Evolutionary conservation across 139 green algal genomes (phyloP).

Genomic region (Picochlorum sp.): DNA sequence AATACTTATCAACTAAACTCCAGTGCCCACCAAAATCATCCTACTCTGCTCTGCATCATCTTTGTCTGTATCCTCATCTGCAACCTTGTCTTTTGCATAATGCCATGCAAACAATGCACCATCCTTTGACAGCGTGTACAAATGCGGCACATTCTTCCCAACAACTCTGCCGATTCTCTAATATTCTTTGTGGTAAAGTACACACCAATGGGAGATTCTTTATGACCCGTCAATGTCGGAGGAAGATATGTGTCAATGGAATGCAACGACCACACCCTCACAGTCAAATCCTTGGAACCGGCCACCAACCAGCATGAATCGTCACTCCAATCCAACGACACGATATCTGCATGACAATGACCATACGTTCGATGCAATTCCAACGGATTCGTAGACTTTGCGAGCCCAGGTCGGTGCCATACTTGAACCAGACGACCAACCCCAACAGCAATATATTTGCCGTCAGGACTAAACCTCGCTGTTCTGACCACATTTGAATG

Average conservation of each 20-base stretch:
- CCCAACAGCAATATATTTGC: conserved; percentile 71
- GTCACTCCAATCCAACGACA: conserved; percentile 76
- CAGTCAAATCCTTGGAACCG: conserved; percentile 73
- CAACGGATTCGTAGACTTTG: conserved; percentile 83
- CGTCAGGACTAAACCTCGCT: conserved; percentile 83
- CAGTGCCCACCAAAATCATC: conserved; percentile 53
- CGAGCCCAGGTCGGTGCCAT: conserved; percentile 68
- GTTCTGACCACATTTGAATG: conserved; percentile 76
- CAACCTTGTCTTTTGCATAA: conserved; percentile 24
- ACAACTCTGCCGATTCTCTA: conserved; percentile 30
- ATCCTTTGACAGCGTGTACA: conserved; percentile 75
- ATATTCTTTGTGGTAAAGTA: conserved; percentile 56
- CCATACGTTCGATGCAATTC: conserved; percentile 82
- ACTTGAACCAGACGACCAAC: conserved; percentile 85
- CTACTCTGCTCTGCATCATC: conserved; percentile 5
- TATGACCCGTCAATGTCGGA: conserved; percentile 74
- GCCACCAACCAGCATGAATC: conserved; percentile 68
- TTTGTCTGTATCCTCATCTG: not conserved
- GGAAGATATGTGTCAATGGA: conserved; percentile 69
- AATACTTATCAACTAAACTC: conserved; percentile 67
- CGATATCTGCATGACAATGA: conserved; percentile 70
- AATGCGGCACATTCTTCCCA: conserved; percentile 31
- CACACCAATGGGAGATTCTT: conserved; percentile 55
- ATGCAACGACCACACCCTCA: conserved; percentile 73
- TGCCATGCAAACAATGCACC: conserved; percentile 79